Conservation (phyloP, 2,329 filamentous ascomycete species). For the Alternaria atra region DNA sequence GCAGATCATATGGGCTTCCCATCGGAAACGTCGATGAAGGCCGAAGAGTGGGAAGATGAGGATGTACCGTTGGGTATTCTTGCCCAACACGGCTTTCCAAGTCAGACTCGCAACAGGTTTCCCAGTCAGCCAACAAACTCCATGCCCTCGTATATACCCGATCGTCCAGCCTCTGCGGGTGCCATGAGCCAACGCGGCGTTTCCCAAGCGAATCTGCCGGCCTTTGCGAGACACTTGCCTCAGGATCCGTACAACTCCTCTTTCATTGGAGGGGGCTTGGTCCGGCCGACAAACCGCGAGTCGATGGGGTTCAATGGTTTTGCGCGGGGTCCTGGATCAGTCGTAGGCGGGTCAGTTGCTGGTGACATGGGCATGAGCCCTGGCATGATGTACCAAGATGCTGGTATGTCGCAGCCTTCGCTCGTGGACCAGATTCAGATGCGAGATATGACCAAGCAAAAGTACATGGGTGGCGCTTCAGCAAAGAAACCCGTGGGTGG, state of each 20-base stretch:
- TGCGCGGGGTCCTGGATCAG: slow-evolving; percentile 42
- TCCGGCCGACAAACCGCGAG: slow-evolving; percentile 45
- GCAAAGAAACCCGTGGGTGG: slow-evolving; percentile 42
- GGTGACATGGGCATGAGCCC: slow-evolving; percentile 27
- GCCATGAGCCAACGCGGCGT: slow-evolving; percentile 30
- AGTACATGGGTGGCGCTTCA: slow-evolving; percentile 48
- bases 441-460: slow-evolving; percentile 48
- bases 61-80: slow-evolving; percentile 52
- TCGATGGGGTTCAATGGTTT: slow-evolving; percentile 51
- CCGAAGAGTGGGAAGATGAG: slow-evolving; percentile 51
- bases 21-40: slow-evolving; percentile 47
- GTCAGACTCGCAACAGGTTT: slow-evolving; percentile 31
- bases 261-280: slow-evolving; percentile 48
- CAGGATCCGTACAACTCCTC: slow-evolving; percentile 43
- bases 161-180: slow-evolving; percentile 48
- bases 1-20: slow-evolving; percentile 44
- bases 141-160: slow-evolving; percentile 47
- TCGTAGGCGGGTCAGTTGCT: slow-evolving; percentile 44
- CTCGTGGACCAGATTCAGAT: slow-evolving; percentile 51
- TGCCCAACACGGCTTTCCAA: slow-evolving; percentile 49
- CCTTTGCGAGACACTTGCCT: slow-evolving; percentile 49
- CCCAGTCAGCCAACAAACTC: slow-evolving; percentile 43
- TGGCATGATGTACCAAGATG: slow-evolving; percentile 43
- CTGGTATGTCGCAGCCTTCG: slow-evolving; percentile 42
- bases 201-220: slow-evolving; percentile 36